Evolutionary conservation across 345 rosid genomes (phyloP), one percentile per base, ranked within the genome.

Genomic region (Arabis hirsuta): DNA sequence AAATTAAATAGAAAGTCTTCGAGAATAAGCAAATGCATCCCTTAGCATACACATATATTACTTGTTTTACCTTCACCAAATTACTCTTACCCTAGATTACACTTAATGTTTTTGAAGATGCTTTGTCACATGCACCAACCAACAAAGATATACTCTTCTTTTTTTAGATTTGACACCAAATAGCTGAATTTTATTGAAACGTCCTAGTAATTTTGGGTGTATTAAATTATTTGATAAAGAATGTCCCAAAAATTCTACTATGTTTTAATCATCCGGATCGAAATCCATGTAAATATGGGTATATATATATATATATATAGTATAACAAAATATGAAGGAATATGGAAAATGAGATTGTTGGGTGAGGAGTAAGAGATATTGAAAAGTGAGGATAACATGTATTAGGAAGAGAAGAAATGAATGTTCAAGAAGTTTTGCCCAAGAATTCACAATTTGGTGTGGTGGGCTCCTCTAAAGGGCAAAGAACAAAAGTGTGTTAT

Each of bases 401-500:
- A 60, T 67, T 74, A 53, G 69, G 69, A 68, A 74, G 69, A 68
- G 64, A 67, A 53, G 69, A 74, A 53, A 44, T 74, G 78, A 67
- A 67, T 61, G 73, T 67, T 60, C 26, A 74, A 60, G 63, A 74
- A 74, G 73, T 74, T 74, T 44, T 67, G 56, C 51, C 46, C 63
- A 67, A 51, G 48, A 74, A 51, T 48, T 61, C 73, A 52, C 43
- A 60, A 74, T 67, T 74, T 67, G 73, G 78, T 60, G 78, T 36
- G 63, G 73, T 67, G 73, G 78, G 78, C 68, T 67, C 78, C 63
- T 74, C 2, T 61, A 44, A 60, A 74, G 78, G 63, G 34, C 68
- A 74, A 61, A 67, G 65, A 60, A 53, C 79, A 53, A 68, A 68
- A 74, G 74, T 68, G 74, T 75, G 64, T 75, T 61, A 54, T 68